phyloP scores from a whole-genome alignment of 2,329 filamentous ascomycete genomes.

The Botrytis aclada region DNA sequence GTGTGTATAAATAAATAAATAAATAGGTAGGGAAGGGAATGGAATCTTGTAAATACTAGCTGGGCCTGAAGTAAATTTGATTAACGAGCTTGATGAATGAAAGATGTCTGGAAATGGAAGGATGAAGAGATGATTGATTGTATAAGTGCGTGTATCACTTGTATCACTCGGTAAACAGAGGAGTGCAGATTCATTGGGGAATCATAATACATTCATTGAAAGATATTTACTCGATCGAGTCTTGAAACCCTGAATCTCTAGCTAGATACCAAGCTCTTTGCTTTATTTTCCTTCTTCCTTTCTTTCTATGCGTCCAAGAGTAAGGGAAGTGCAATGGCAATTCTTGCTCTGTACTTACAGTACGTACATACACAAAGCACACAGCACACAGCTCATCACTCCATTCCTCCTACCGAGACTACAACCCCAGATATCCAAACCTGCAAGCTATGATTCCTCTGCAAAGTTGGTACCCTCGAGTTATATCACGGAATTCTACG shows the following conservation, averaged over 20 bases:
- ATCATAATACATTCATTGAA: not conserved
- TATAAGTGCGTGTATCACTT: not conserved
- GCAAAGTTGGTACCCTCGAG: not conserved
- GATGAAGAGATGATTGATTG: not conserved
- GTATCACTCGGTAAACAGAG: not conserved
- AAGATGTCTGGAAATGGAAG: not conserved
- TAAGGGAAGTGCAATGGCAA: not conserved
- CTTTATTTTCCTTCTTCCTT: not conserved
- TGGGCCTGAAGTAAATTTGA: not conserved
- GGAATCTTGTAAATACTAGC: not conserved
- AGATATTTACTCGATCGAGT: not conserved
- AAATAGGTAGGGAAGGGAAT: not conserved
- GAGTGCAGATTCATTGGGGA: not conserved
- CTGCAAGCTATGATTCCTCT: not conserved
- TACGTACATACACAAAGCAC: not conserved
- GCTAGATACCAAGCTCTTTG: not conserved
- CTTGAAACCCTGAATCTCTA: not conserved
- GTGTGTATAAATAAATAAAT: not conserved
- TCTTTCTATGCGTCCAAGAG: not conserved
- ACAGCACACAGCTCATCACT: not conserved
- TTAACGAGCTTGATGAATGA: not conserved
- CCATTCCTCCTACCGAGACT: slow-evolving; percentile 9
- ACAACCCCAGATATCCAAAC: not conserved
- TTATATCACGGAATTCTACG: slow-evolving; percentile 7
- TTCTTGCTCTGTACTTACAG: not conserved